Evolutionary conservation across 768 basidiomycete genomes (phyloP).

Genomic region (Boletus rufocinnamomeus): DNA sequence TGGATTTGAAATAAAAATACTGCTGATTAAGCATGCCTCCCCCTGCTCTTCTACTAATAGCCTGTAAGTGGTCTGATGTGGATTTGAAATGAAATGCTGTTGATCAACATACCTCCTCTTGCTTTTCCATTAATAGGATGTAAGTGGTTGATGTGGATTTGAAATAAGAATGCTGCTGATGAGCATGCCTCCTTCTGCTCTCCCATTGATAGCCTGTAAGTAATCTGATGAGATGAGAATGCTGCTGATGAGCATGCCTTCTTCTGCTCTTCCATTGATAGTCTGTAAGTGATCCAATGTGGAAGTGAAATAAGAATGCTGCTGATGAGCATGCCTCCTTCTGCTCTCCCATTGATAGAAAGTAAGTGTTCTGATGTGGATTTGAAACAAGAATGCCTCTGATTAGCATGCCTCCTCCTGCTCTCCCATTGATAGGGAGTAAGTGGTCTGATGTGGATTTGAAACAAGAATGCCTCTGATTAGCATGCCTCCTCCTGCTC

Average conservation of each 20-base stretch:
- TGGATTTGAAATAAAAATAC: neutral
- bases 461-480: neutral
- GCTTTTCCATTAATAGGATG: no score
- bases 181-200: no score
- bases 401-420: neutral
- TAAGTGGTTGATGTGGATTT: no score
- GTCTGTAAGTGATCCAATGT: neutral
- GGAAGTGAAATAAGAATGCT: neutral
- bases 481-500: rapidly evolving
- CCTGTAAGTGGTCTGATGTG: no score
- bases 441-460: neutral
- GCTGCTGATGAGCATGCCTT: neutral
- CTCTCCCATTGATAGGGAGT: neutral
- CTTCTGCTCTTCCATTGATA: neutral
- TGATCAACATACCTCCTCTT: no score
- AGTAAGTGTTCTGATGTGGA: neutral
- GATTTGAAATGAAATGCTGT: no score
- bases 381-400: neutral
- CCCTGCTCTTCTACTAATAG: neutral
- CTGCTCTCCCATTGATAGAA: neutral
- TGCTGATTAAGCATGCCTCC: neutral
- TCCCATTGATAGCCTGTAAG: no score
- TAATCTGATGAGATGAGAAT: no score
- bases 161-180: no score
- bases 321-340: neutral